Conservation (phyloP, 345 rosid species). For the Gossypium rotundifolium region DNA sequence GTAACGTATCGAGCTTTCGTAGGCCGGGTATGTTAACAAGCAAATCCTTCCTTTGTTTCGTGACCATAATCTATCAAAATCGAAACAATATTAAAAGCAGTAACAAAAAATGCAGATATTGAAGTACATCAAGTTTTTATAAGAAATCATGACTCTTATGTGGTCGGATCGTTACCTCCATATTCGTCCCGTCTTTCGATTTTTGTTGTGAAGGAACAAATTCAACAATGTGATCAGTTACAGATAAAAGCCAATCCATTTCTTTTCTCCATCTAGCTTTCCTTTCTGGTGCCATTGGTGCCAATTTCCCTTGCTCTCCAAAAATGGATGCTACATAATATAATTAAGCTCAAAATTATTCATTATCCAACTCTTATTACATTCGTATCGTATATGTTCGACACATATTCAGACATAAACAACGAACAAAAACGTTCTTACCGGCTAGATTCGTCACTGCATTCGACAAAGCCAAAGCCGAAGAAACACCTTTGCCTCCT, state of each 20-base stretch:
- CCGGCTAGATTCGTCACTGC: constrained; percentile 71
- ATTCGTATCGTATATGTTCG: too few species aligned
- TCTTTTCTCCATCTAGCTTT: constrained; percentile 84
- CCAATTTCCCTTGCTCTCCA: constrained; percentile 64
- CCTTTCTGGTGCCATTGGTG: constrained; percentile 73
- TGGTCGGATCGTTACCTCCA: constrained; percentile 52
- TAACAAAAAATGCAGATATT: neutral
- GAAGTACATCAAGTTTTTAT: neutral
- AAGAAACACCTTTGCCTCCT: constrained; percentile 73
- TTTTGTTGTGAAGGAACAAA: constrained; percentile 80
- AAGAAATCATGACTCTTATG: neutral
- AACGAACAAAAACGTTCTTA: neutral
- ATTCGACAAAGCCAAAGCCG: constrained; percentile 70
- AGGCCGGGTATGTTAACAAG: constrained; percentile 80
- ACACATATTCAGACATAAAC: too few species aligned
- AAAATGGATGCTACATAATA: constrained; percentile 63
- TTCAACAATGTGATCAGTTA: constrained; percentile 82
- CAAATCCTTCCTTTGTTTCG: constrained; percentile 84
- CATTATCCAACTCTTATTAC: too few species aligned
- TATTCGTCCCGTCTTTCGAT: constrained; percentile 56
- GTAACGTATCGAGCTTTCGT: constrained; percentile 81
- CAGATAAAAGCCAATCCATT: constrained; percentile 81
- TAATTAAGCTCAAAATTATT: too few species aligned
- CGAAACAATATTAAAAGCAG: neutral
- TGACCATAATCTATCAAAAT: constrained; percentile 67